Base-by-base conservation (phyloP, 208 protist species). In the Porcisia hertigi region DNA sequence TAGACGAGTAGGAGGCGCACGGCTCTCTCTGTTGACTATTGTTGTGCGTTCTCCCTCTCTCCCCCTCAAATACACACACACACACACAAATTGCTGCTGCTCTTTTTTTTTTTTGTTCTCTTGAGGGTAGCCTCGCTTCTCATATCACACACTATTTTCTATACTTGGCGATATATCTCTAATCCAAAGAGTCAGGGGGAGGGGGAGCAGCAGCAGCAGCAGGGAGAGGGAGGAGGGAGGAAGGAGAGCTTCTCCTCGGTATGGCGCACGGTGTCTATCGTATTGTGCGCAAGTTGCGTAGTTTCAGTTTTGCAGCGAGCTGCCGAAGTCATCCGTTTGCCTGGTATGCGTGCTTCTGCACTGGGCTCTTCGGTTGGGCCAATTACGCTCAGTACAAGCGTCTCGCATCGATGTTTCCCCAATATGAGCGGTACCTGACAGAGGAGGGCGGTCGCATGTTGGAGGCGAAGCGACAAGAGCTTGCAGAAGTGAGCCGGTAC, bases 381-480 rank as follows among this genome's bases (percentile, higher is more conserved):
- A 95, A 95, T 76, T 88, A 86, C 25, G 88, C 87, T 34, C 91
- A 93, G 78, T 92, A 93, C 80, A 80, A 88, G 73, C 91, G 91
- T 2, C 81, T 93, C 0, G 79, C 69, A 16, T 86, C 87, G 11
- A 88, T 95, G 82, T 95, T 86, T 65, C 91, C 91, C 34, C 80
- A 88, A 60, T 95, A 92, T 73, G 84, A 89, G 5, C 75, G 71
- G 8, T 92, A 91, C 73, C 55, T 85, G 23, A 67, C 71, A 14
- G 85, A 91, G 36, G 88, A 95, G 63, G 91, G 88, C 5, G 87
- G 82, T 16, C 77, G 87, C 47, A 92, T 93, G 87, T 70, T 92
- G 70, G 88, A 91, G 59, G 87, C 88, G 45, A 95, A 95, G 79
- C 79, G 83, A 9, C 91, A 95, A 77, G 88, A 95, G 63, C 77